Evolutionary conservation across 495 filamentous ascomycete genomes (phyloP).

Genomic region (Hypoxylon crocopeplum): DNA sequence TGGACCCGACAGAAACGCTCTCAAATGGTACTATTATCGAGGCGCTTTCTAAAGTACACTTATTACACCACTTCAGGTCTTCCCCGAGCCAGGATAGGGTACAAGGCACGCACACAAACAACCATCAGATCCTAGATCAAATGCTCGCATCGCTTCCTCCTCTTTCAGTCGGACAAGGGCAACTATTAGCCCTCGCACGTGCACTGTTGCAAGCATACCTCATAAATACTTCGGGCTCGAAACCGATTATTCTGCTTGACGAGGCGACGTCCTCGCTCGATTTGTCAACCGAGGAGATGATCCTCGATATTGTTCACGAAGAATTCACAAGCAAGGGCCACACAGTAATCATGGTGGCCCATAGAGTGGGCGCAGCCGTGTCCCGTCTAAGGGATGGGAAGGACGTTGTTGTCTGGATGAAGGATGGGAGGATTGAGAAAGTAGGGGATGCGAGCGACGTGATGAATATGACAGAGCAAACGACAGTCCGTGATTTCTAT

Average conservation of each 20-base stretch:
- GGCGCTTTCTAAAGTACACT: conserved; percentile 36
- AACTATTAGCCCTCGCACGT: conserved; percentile 17
- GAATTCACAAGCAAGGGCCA: conserved; percentile 56
- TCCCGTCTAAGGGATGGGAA: conserved; percentile 24
- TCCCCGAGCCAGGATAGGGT: conserved; percentile 3
- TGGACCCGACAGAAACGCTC: conserved; percentile 49
- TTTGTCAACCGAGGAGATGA: conserved; percentile 75
- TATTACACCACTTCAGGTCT: conserved; percentile 42
- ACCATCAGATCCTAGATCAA: conserved; percentile 26
- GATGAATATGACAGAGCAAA: not conserved
- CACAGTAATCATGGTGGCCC: conserved; percentile 69
- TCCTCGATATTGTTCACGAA: conserved; percentile 69
- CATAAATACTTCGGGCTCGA: conserved; percentile 6
- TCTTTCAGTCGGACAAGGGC: conserved; percentile 42
- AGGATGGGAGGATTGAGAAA: conserved; percentile 42
- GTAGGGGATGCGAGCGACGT: conserved; percentile 2
- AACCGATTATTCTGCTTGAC: conserved; percentile 75
- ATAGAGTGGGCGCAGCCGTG: conserved; percentile 65
- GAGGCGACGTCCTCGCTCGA: conserved; percentile 87
- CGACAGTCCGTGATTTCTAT: not conserved
- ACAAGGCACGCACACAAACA: not conserved
- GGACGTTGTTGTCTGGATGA: conserved; percentile 44
- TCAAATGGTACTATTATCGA: conserved; percentile 48
- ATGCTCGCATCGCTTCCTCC: conserved; percentile 26
- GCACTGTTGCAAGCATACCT: conserved; percentile 14